Conservation (phyloP, 176 grass and related monocot genomes). For the Pontederia paniculata region DNA sequence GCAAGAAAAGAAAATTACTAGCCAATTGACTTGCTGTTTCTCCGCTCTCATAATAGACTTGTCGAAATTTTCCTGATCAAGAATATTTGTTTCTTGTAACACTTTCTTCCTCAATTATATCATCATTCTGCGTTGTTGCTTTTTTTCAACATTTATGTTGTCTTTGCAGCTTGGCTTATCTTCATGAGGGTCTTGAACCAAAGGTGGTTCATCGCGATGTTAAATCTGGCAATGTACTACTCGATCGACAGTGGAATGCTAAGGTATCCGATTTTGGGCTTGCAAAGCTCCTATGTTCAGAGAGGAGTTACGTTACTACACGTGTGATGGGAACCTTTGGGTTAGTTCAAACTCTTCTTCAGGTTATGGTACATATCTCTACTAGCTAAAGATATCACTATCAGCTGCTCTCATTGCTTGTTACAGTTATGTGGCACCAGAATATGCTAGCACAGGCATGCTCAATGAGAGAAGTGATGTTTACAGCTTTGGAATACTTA, state of each 20-base stretch:
- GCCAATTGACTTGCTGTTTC: no score
- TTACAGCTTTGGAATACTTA: constrained; percentile 88
- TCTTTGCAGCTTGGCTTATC: constrained; percentile 69
- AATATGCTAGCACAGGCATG: constrained; percentile 88
- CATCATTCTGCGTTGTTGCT: background rate
- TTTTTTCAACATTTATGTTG: background rate
- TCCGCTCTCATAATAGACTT: no score
- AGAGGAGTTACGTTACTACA: constrained; percentile 56
- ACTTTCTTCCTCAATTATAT: no score
- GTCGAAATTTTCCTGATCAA: no score
- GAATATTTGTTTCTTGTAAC: no score
- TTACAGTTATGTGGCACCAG: constrained; percentile 81
- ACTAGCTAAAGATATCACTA: no score
- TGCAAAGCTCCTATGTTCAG: constrained; percentile 75
- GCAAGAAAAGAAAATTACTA: no score
- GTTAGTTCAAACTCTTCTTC: constrained; percentile 23
- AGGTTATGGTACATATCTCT: no score
- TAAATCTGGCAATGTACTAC: constrained; percentile 94
- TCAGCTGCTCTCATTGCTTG: background rate
- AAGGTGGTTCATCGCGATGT: constrained; percentile 92
- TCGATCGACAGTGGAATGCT: constrained; percentile 74
- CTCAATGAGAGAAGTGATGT: constrained; percentile 92
- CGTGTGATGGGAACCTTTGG: constrained; percentile 97
- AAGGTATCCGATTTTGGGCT: constrained; percentile 94
- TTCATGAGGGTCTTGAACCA: constrained; percentile 92